phyloP scores from a whole-genome alignment of 352 stramenopile genomes.

The Globisporangium irregulare region DNA sequence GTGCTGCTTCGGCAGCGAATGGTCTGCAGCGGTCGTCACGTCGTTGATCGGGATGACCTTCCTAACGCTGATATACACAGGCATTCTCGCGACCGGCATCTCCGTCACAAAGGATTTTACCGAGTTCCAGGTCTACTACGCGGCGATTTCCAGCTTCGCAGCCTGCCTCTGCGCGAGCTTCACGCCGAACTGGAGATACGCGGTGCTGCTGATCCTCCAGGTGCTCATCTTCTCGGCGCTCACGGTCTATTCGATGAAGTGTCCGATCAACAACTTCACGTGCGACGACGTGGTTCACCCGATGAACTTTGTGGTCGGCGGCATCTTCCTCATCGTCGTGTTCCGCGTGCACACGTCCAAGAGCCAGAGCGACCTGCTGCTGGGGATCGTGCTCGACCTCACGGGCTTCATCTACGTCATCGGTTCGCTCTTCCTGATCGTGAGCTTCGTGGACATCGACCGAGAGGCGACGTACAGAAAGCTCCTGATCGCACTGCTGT shows the following conservation, averaged over 20 bases:
- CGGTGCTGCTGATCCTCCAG: slow-evolving; percentile 57
- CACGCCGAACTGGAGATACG: slow-evolving; percentile 65
- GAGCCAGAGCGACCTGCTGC: slow-evolving; percentile 17
- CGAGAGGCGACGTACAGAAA: slow-evolving; percentile 42
- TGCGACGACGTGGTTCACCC: slow-evolving; percentile 53
- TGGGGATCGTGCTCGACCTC: slow-evolving; percentile 56
- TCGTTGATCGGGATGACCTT: slow-evolving; percentile 4
- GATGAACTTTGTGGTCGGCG: slow-evolving; percentile 44
- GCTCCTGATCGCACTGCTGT: slow-evolving; percentile 61
- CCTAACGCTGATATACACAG: not conserved
- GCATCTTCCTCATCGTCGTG: slow-evolving; percentile 64
- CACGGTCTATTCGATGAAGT: slow-evolving; percentile 63
- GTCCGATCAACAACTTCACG: slow-evolving; percentile 68
- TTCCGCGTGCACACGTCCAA: slow-evolving; percentile 33
- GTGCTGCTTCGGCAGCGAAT: slow-evolving; percentile 9
- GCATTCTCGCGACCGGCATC: slow-evolving; percentile 2
- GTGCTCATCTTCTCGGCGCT: slow-evolving; percentile 66
- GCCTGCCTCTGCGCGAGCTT: slow-evolving; percentile 27
- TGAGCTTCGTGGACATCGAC: slow-evolving; percentile 63
- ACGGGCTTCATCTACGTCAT: slow-evolving; percentile 70
- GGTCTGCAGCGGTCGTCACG: not conserved
- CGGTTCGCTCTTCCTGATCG: slow-evolving; percentile 51
- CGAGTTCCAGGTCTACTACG: slow-evolving; percentile 43
- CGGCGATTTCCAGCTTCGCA: slow-evolving; percentile 26
- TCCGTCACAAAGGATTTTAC: slow-evolving; percentile 38